These are phyloP conservation scores for Protea cynaroides DNA, from an alignment of 164 flowering plant genomes.

Conservation along the genomic window DNA sequence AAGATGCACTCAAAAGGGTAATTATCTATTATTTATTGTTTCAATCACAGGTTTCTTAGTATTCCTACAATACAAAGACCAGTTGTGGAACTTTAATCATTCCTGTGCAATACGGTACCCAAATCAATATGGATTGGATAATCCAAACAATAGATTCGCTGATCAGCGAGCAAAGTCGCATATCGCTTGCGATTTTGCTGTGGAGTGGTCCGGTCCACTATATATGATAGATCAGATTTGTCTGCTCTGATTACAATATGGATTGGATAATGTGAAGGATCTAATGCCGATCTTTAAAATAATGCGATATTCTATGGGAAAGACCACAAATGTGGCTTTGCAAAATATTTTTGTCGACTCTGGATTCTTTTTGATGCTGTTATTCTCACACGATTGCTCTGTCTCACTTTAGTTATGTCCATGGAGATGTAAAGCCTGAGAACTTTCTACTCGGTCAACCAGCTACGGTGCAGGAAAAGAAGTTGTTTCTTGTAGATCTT, in stretches of 20 bases:
- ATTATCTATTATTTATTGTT: background rate
- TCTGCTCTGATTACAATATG: too few relatives aligned
- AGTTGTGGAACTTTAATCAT: too few relatives aligned
- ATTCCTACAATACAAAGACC: too few relatives aligned
- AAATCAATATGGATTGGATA: too few relatives aligned
- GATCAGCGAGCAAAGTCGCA: too few relatives aligned
- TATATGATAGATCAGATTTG: too few relatives aligned
- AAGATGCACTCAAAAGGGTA: constrained; percentile 89
- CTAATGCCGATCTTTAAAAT: too few relatives aligned
- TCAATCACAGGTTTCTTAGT: background rate
- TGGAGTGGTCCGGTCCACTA: too few relatives aligned
- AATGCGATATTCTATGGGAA: background rate
- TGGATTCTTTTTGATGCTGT: background rate
- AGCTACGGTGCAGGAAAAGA: constrained; percentile 64
- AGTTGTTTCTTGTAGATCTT: constrained; percentile 82
- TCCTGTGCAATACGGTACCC: too few relatives aligned
- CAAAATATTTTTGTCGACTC: background rate
- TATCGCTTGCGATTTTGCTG: too few relatives aligned
- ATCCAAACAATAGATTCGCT: too few relatives aligned
- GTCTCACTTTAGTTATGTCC: constrained; percentile 54
- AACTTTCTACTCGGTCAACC: constrained; percentile 88
- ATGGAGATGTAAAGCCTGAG: constrained; percentile 94
- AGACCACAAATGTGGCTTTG: background rate
- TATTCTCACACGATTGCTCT: constrained; percentile 2
- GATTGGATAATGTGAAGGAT: too few relatives aligned